Conservation (phyloP, 768 basidiomycete species). For the Crucibulum laeve region DNA sequence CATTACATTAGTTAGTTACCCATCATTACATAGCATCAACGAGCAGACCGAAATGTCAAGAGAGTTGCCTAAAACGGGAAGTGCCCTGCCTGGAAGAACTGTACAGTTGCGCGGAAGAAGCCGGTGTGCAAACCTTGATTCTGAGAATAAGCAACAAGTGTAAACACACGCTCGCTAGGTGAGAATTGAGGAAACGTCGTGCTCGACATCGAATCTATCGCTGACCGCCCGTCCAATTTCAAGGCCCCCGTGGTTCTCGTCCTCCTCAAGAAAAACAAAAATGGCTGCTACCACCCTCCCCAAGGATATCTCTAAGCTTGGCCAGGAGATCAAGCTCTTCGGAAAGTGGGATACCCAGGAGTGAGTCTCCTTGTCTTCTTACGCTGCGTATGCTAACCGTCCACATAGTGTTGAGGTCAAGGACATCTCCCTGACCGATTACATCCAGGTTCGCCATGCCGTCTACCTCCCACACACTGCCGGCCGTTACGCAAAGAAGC, state of each 20-base stretch:
- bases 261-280: constrained; percentile 33
- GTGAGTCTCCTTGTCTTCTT: constrained; percentile 46
- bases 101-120: constrained; percentile 36
- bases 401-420: constrained; percentile 87
- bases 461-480: constrained; percentile 99
- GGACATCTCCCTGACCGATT: constrained; percentile 98
- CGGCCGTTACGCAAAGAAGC: constrained; percentile 98
- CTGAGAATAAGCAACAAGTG: constrained; percentile 34
- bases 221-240: constrained; percentile 10
- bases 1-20: no score
- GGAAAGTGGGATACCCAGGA: constrained; percentile 99
- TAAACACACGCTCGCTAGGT: constrained; percentile 40
- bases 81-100: constrained; percentile 21
- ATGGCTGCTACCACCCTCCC: constrained; percentile 76
- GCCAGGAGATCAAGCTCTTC: constrained; percentile 91
- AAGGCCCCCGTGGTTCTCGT: constrained; percentile 23
- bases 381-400: background rate
- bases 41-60: background rate
- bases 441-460: constrained; percentile 98
- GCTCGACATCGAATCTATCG: constrained; percentile 24
- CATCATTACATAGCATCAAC: background rate
- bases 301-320: constrained; percentile 76
- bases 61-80: background rate
- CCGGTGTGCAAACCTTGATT: constrained; percentile 44
- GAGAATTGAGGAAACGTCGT: constrained; percentile 20